A percentile compares a stretch with the other conserved stretches of the same genome.
These are phyloP conservation scores for Starmera stellimalicola DNA, from an alignment of 1,139 yeast genomes.

Conservation along the genomic window DNA sequence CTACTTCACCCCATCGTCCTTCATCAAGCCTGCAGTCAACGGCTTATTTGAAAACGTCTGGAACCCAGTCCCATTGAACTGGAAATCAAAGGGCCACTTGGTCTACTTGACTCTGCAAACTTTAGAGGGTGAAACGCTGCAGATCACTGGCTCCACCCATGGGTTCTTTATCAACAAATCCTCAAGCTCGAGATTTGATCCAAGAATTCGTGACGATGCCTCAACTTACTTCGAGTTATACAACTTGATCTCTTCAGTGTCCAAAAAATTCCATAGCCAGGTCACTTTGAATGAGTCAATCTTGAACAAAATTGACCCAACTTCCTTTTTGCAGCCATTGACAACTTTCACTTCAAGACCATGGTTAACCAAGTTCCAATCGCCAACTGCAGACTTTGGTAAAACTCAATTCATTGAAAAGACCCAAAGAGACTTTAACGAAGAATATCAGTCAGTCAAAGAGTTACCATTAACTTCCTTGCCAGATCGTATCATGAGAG, in stretches of 20 bases:
- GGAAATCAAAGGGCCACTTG: conserved; percentile 65
- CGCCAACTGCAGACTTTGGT: conserved; percentile 45
- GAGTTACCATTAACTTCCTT: conserved; percentile 54
- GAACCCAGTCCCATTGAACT: conserved; percentile 71
- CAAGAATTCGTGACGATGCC: conserved; percentile 33
- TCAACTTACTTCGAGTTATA: conserved; percentile 24
- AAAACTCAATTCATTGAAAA: conserved; percentile 54
- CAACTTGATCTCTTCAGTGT: conserved; percentile 23
- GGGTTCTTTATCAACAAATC: conserved; percentile 77
- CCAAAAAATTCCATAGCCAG: conserved; percentile 29
- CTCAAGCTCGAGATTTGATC: conserved; percentile 62
- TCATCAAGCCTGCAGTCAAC: conserved; percentile 30
- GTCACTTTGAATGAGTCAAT: conserved; percentile 29
- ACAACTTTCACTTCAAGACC: conserved; percentile 58
- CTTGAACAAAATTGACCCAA: conserved; percentile 39
- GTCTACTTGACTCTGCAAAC: conserved; percentile 69
- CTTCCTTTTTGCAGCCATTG: conserved; percentile 51
- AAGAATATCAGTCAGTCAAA: conserved; percentile 73
- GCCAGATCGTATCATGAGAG: conserved; percentile 66
- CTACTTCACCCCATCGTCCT: conserved; percentile 18
- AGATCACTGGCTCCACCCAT: conserved; percentile 65
- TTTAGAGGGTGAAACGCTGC: conserved; percentile 68
- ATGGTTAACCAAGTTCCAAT: conserved; percentile 42
- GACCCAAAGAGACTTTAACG: conserved; percentile 74
- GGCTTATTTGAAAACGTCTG: conserved; percentile 66